Conservation (phyloP, 495 filamentous ascomycete genomes). For the Aspergillus kassunensis region DNA sequence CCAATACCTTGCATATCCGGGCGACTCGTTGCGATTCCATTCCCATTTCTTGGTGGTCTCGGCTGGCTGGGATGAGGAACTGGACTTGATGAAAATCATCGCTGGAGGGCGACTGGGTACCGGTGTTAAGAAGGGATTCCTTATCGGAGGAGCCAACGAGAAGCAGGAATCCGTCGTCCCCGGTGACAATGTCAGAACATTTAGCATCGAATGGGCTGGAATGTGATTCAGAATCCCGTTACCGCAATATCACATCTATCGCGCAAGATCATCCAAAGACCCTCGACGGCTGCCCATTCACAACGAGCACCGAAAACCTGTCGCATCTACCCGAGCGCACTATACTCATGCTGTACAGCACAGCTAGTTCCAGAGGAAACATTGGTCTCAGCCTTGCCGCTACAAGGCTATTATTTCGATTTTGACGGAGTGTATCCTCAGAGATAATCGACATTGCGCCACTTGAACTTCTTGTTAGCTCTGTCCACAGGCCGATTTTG, state of each 20-base stretch:
- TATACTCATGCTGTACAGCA: too few relatives aligned
- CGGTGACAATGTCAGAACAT: slow-evolving; percentile 52
- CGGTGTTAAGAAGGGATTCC: slow-evolving; percentile 90
- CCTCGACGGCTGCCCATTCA: neutral
- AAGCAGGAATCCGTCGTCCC: slow-evolving; percentile 23
- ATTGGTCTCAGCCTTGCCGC: neutral
- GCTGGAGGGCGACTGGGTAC: slow-evolving; percentile 85
- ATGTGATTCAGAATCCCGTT: slow-evolving; percentile 49
- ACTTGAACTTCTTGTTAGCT: slow-evolving; percentile 87
- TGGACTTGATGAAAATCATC: slow-evolving; percentile 78
- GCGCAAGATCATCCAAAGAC: neutral
- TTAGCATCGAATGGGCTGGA: slow-evolving; percentile 80
- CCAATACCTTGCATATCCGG: slow-evolving; percentile 90
- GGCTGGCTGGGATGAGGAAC: slow-evolving; percentile 79
- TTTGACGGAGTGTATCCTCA: too few relatives aligned
- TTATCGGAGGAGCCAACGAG: slow-evolving; percentile 66
- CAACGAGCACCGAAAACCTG: neutral
- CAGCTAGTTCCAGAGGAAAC: too few relatives aligned
- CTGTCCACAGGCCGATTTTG: slow-evolving; percentile 76
- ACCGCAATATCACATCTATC: neutral
- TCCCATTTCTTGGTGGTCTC: slow-evolving; percentile 82
- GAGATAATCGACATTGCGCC: slow-evolving; percentile 63
- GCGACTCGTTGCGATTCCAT: slow-evolving; percentile 91
- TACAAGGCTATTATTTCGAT: neutral
- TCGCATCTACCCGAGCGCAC: neutral